Evolutionary conservation across 1,284 basidiomycete genomes (phyloP).

Genomic region (Apiotrichum domesticum): DNA sequence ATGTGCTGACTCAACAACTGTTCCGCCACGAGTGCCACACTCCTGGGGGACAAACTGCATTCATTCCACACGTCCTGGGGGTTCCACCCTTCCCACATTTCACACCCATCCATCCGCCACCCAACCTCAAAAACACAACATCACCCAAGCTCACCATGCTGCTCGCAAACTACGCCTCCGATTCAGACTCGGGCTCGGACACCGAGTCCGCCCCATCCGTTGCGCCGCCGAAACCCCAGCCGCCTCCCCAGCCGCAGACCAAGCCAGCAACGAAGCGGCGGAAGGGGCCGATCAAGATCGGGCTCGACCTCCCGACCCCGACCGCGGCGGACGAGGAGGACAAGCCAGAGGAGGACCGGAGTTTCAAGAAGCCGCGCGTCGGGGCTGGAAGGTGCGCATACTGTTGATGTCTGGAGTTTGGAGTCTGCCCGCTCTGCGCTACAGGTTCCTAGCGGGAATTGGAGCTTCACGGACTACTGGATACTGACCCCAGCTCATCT

Average conservation of each 20-base stretch:
- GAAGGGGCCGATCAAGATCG: conserved; percentile 42
- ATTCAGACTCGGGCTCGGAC: conserved; percentile 23
- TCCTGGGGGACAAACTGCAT: too few relatives aligned
- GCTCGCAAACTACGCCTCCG: conserved; percentile 44
- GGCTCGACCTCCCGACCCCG: conserved; percentile 38
- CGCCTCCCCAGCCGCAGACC: not conserved
- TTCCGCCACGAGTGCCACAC: too few relatives aligned
- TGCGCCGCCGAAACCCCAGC: not conserved
- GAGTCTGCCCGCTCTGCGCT: too few relatives aligned
- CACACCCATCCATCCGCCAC: not conserved
- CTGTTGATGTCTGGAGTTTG: not conserved
- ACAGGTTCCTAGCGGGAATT: too few relatives aligned
- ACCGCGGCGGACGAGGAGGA: conserved; percentile 1
- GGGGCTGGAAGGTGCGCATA: conserved; percentile 12
- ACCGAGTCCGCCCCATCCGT: not conserved
- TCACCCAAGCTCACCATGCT: conserved; percentile 25
- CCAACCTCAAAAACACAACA: not conserved
- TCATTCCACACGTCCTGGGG: too few relatives aligned
- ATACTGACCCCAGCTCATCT: conserved; percentile 27
- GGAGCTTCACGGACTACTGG: too few relatives aligned
- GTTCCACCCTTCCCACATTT: too few relatives aligned
- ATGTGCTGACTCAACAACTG: too few relatives aligned
- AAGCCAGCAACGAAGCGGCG: conserved; percentile 16
- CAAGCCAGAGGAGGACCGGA: conserved; percentile 5
- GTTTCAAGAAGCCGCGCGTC: conserved; percentile 23